Conservation (phyloP, 805 yeast genomes). For the Nakazawaea sp. region DNA sequence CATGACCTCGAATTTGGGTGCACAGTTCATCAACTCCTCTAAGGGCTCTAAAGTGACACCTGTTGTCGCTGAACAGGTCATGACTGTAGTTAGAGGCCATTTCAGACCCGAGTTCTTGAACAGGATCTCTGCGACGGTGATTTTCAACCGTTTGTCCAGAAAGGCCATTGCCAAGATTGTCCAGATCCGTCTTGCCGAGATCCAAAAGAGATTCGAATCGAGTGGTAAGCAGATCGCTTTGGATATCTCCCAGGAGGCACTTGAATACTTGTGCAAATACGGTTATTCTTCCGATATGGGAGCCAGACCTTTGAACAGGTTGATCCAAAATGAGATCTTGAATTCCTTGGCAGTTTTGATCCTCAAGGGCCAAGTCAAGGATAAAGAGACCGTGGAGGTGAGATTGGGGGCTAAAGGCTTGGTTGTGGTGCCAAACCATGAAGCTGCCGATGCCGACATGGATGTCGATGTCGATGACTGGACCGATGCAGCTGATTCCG, state of each 20-base stretch:
- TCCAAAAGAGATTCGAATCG: conserved; percentile 75
- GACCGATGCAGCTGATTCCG: conserved; percentile 59
- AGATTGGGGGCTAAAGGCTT: conserved; percentile 52
- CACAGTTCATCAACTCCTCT: conserved; percentile 70
- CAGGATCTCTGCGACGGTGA: conserved; percentile 88
- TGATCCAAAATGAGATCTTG: conserved; percentile 83
- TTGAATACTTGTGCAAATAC: conserved; percentile 72
- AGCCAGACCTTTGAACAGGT: conserved; percentile 92
- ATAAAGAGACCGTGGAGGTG: conserved; percentile 80
- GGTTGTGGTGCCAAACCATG: conserved; percentile 84
- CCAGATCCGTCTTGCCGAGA: conserved; percentile 73
- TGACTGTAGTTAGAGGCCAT: conserved; percentile 78
- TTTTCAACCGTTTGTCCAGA: conserved; percentile 88
- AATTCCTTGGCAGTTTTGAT: conserved; percentile 87
- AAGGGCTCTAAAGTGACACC: conserved; percentile 58
- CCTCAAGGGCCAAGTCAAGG: conserved; percentile 78
- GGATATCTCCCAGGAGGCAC: conserved; percentile 67
- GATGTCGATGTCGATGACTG: conserved; percentile 54
- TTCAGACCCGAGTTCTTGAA: conserved; percentile 97
- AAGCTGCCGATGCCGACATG: conserved; percentile 41
- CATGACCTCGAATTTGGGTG: conserved; percentile 97
- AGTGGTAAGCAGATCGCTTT: conserved; percentile 76
- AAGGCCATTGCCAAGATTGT: conserved; percentile 92
- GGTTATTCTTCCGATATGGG: conserved; percentile 94
- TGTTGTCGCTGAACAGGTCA: conserved; percentile 68